Percentiles rank a stretch among this genome's conserved stretches.
phyloP scores from a whole-genome alignment of 225 moss, liverwort and hornwort genomes.

The Antitrichia curtipendula region DNA sequence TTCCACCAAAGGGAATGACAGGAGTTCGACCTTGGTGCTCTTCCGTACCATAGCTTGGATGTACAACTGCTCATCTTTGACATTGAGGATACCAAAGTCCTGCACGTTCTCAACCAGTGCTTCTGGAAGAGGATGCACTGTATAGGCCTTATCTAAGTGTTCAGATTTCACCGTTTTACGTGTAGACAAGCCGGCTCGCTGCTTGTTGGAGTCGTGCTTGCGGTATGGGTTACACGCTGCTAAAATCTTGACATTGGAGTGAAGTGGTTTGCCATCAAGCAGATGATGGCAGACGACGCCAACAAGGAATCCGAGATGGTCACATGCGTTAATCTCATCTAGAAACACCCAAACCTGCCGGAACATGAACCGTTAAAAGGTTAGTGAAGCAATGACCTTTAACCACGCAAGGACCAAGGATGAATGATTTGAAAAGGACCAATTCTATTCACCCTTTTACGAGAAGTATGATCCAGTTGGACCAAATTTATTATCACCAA shows the following conservation, averaged over 20 bases:
- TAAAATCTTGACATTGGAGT: slow-evolving; percentile 7
- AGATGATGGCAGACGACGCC: slow-evolving; percentile 21
- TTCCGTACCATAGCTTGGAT: slow-evolving; percentile 23
- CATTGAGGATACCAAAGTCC: slow-evolving; percentile 32
- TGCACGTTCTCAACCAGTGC: slow-evolving; percentile 39
- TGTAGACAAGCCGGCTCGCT: slow-evolving; percentile 31
- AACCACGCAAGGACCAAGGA: neutral
- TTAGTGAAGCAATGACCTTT: neutral
- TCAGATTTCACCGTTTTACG: slow-evolving; percentile 11
- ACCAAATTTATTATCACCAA: neutral
- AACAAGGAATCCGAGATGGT: slow-evolving; percentile 43
- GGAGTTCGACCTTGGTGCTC: neutral
- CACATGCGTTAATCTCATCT: slow-evolving; percentile 48
- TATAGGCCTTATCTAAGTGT: slow-evolving; percentile 27
- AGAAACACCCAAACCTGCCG: slow-evolving; percentile 47
- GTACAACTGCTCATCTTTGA: slow-evolving; percentile 30
- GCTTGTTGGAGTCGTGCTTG: slow-evolving; percentile 18
- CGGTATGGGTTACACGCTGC: slow-evolving; percentile 52
- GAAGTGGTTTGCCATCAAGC: slow-evolving; percentile 27
- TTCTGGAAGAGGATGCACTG: slow-evolving; percentile 44
- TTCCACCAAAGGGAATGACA: slow-evolving; percentile 9
- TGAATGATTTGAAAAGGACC: neutral
- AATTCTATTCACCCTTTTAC: neutral
- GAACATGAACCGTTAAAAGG: neutral
- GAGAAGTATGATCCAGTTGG: neutral